A percentile compares a stretch with the other conserved stretches of the same genome.
phyloP scores from a whole-genome alignment of 1,284 basidiomycete genomes.

The Meira nashicola region DNA sequence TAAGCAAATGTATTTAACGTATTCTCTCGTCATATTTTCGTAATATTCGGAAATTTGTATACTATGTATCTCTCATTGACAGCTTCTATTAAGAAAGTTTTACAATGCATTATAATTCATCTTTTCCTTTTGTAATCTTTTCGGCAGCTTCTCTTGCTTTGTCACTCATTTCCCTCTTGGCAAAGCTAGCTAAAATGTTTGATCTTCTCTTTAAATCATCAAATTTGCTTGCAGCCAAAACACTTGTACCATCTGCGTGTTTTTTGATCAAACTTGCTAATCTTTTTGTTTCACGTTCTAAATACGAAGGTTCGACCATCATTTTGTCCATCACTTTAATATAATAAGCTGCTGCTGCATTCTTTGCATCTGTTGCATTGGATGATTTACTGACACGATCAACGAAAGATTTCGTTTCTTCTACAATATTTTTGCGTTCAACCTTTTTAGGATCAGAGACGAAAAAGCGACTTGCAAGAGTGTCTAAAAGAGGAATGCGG shows the following conservation, averaged over 20 bases:
- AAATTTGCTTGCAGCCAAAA: slow-evolving; percentile 69
- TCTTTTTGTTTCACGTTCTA: slow-evolving; percentile 81
- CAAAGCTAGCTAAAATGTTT: slow-evolving; percentile 77
- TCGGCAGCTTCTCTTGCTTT: slow-evolving; percentile 6
- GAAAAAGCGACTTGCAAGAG: slow-evolving; percentile 73
- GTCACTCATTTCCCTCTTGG: slow-evolving; percentile 20
- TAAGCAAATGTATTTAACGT: too few relatives aligned
- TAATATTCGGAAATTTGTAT: too few relatives aligned
- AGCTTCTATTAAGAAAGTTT: too few relatives aligned
- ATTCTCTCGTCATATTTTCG: too few relatives aligned
- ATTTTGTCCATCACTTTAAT: slow-evolving; percentile 80
- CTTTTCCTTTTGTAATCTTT: slow-evolving; percentile 12
- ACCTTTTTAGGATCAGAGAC: slow-evolving; percentile 57
- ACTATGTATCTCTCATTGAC: too few relatives aligned
- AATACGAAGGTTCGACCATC: slow-evolving; percentile 66
- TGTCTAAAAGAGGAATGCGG: slow-evolving; percentile 71
- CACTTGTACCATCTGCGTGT: slow-evolving; percentile 55
- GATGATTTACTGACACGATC: slow-evolving; percentile 27
- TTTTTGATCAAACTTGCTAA: slow-evolving; percentile 64
- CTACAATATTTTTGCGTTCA: slow-evolving; percentile 61
- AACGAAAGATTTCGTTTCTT: slow-evolving; percentile 57
- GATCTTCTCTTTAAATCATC: slow-evolving; percentile 87
- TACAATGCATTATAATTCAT: slow-evolving; percentile 7
- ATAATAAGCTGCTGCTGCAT: slow-evolving; percentile 70
- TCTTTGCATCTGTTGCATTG: slow-evolving; percentile 48